These are phyloP conservation scores for Neonectria sp. DNA, from an alignment of 2,329 filamentous ascomycete species.

Conservation along the genomic window DNA sequence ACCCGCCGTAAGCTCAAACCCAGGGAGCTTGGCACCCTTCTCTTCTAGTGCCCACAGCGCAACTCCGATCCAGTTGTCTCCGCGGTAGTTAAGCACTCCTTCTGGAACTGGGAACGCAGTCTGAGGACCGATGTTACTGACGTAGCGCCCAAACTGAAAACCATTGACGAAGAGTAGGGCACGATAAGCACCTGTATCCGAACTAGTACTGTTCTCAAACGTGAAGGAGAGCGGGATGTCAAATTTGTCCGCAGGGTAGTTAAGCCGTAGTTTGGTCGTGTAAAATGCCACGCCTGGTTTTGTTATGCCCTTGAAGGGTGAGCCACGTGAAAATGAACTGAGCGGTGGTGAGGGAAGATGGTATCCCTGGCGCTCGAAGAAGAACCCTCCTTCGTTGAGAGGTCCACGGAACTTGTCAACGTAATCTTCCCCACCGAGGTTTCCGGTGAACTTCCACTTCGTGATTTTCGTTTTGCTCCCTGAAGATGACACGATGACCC, in stretches of 20 bases:
- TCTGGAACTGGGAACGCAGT: slow-evolving; percentile 80
- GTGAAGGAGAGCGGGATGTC: slow-evolving; percentile 75
- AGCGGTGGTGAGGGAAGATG: slow-evolving; percentile 70
- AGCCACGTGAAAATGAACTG: slow-evolving; percentile 58
- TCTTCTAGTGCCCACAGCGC: slow-evolving; percentile 77
- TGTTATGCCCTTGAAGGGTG: slow-evolving; percentile 60
- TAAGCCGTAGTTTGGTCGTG: slow-evolving; percentile 67
- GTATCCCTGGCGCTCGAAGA: slow-evolving; percentile 74
- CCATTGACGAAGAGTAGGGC: slow-evolving; percentile 81
- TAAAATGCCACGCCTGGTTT: slow-evolving; percentile 72
- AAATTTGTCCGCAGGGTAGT: slow-evolving; percentile 62
- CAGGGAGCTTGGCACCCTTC: slow-evolving; percentile 69
- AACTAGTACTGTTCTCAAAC: slow-evolving; percentile 63
- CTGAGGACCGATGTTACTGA: slow-evolving; percentile 84
- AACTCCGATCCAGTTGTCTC: slow-evolving; percentile 78
- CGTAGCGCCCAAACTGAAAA: slow-evolving; percentile 75
- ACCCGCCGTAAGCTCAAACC: slow-evolving; percentile 65
- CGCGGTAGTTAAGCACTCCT: slow-evolving; percentile 79
- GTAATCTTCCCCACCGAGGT: slow-evolving; percentile 76
- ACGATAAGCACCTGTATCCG: slow-evolving; percentile 61
- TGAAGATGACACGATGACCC: slow-evolving; percentile 62
- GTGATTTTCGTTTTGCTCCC: slow-evolving; percentile 55
- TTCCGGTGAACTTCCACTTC: slow-evolving; percentile 78
- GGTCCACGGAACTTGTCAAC: slow-evolving; percentile 72
- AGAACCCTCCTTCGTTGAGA: slow-evolving; percentile 77